Conservation (phyloP, 2,329 filamentous ascomycete species). For the Xylaria multiplex region DNA sequence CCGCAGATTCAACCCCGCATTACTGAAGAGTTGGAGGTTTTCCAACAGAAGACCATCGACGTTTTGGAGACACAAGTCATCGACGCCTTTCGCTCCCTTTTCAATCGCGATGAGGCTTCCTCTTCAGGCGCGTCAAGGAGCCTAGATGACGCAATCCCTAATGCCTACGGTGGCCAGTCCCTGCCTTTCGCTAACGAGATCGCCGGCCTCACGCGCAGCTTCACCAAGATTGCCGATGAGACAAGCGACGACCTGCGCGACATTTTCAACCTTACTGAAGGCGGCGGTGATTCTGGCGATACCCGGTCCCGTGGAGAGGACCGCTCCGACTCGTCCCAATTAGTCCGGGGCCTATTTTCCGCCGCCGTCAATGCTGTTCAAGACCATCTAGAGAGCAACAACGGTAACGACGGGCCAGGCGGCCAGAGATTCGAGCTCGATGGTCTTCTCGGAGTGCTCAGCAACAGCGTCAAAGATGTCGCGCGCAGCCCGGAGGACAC, state of each 20-base stretch:
- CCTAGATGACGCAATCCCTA: slow-evolving; percentile 51
- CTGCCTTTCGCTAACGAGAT: slow-evolving; percentile 56
- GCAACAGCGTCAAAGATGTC: slow-evolving; percentile 56
- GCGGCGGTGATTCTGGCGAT: slow-evolving; percentile 14
- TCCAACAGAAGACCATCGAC: slow-evolving; percentile 59
- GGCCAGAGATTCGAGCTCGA: slow-evolving; percentile 53
- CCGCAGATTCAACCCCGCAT: slow-evolving; percentile 60
- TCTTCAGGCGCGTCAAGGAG: slow-evolving; percentile 22
- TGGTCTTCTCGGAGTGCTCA: slow-evolving; percentile 56
- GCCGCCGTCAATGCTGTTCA: slow-evolving; percentile 55
- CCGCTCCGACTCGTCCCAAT: slow-evolving; percentile 30
- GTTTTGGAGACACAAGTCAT: slow-evolving; percentile 57
- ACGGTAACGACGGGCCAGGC: slow-evolving; percentile 43
- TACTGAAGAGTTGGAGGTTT: slow-evolving; percentile 55
- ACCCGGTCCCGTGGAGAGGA: slow-evolving; percentile 37
- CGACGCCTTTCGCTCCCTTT: slow-evolving; percentile 57
- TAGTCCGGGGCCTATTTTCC: slow-evolving; percentile 51
- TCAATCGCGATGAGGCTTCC: slow-evolving; percentile 49
- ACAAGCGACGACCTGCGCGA: slow-evolving; percentile 56
- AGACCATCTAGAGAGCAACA: slow-evolving; percentile 51
- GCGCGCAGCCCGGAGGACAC: slow-evolving; percentile 59
- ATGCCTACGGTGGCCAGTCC: slow-evolving; percentile 54
- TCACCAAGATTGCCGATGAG: slow-evolving; percentile 54
- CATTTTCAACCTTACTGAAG: slow-evolving; percentile 57
- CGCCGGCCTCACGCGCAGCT: slow-evolving; percentile 53